Base-by-base conservation (phyloP, 192 early-diverging fungal genomes). In the Podila clonocystis region DNA sequence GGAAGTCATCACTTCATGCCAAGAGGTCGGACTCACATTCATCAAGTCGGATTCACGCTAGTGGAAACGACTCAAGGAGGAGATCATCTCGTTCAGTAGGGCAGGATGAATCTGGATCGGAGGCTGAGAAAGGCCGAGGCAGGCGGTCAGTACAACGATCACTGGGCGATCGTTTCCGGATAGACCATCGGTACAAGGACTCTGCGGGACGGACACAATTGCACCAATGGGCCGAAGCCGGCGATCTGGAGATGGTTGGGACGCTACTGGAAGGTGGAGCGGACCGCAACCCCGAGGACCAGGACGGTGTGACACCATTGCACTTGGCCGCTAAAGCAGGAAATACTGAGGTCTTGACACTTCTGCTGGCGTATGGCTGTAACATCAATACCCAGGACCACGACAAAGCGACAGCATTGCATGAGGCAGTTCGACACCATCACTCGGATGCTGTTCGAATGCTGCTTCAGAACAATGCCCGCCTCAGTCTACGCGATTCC, bases 301-400 rank as follows among this genome's bases (percentile, higher is more conserved):
- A 93, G 63, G 90, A 91, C 31, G 91, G 91, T 5, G 86, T 89
- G 74, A 92, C 90, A 11, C 90, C 91, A 7, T 52, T 94, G 20
- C 93, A 94, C 69, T 84, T 91, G 73, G 88, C 91, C 20, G 84
- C 91, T 28, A 84, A 92, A 4, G 82, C 86, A 20, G 91, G 91
- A 3, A 83, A 80, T 19, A 66, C 66, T 4, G 72, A 86, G 24
- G 85, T 87, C 0, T 67, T 89, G 34, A 67, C 73, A 4, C 60
- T 87, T 0, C 70, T 89, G n/a, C 85, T 82, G 41, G 89, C 75
- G 55, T 84, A 86, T 67, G 88, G 89, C 22, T 90, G 91, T 9
- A 86, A 92, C 63, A 82, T 85, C 57, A 84, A 88, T 65, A 89
- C 89, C 9, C 86, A 88, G 34, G 92, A 91, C 5, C 82, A 85